Evolutionary conservation across 164 flowering plant species (phyloP).

Genomic region (Sextonia rubra): DNA sequence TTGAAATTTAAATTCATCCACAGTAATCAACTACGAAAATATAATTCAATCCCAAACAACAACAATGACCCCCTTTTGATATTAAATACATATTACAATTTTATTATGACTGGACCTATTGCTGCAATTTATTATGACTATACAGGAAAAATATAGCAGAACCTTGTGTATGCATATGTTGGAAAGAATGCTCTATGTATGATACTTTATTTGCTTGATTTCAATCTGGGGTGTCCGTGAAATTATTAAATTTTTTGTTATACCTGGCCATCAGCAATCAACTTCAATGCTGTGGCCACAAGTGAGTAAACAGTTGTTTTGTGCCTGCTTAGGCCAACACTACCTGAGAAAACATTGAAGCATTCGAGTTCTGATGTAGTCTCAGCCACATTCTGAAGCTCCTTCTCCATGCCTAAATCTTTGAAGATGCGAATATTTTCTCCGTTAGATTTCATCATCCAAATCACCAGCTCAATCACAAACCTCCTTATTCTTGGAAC

Average conservation of each 20-base stretch:
- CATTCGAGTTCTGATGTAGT: conserved; percentile 86
- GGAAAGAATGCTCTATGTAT: neutral
- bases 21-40: no score
- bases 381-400: conserved; percentile 60
- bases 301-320: conserved; percentile 57
- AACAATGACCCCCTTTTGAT: no score
- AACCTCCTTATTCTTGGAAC: conserved; percentile 82
- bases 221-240: neutral
- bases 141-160: neutral
- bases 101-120: neutral
- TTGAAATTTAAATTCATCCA: no score
- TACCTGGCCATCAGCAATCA: conserved; percentile 21
- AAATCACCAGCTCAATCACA: conserved; percentile 66
- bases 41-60: no score
- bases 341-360: conserved; percentile 90
- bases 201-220: neutral
- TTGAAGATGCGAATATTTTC: conserved; percentile 39
- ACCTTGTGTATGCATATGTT: neutral
- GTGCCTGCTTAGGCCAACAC: conserved; percentile 69
- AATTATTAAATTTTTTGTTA: neutral
- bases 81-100: neutral
- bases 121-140: neutral
- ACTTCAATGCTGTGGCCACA: conserved; percentile 52
- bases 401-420: conserved; percentile 53
- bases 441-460: conserved; percentile 70